Conservation (phyloP, 306 rosid species). For the Vigna radiata region DNA sequence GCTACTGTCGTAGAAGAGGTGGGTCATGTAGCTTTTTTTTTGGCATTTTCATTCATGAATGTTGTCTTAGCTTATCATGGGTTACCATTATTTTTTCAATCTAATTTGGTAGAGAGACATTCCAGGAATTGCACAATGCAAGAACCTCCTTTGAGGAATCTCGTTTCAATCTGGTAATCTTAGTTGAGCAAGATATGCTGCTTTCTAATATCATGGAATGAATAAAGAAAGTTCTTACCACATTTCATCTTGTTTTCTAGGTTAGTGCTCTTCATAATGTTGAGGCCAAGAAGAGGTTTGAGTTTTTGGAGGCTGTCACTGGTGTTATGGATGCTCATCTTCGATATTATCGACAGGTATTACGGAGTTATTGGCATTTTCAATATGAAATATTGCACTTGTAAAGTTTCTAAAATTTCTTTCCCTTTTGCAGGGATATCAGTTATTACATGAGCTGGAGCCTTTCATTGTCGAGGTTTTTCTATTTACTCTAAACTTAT, state of each 20-base stretch:
- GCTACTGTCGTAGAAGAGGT: conserved; percentile 76
- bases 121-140: conserved; percentile 82
- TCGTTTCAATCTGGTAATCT: conserved; percentile 84
- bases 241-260: conserved; percentile 47
- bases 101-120: conserved; percentile 78
- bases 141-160: conserved; percentile 76
- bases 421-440: conserved; percentile 54
- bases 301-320: conserved; percentile 82
- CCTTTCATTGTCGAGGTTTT: conserved; percentile 62
- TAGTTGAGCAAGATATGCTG: conserved; percentile 37
- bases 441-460: conserved; percentile 56
- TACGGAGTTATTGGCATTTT: neutral
- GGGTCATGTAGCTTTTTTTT: conserved; percentile 31
- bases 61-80: conserved; percentile 50
- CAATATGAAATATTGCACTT: neutral
- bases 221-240: conserved; percentile 37
- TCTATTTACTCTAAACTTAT: conserved; percentile 4
- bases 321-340: conserved; percentile 89
- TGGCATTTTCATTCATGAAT: conserved; percentile 27
- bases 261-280: conserved; percentile 71
- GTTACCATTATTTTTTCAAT: conserved; percentile 56
- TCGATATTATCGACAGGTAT: conserved; percentile 82
- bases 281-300: conserved; percentile 81
- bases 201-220: conserved; percentile 29
- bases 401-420: conserved; percentile 19